A percentile compares a stretch with the other conserved stretches of the same genome.
Evolutionary conservation across 495 filamentous ascomycete genomes (phyloP).

Genomic region (Melanomma pulvis-pyrius): DNA sequence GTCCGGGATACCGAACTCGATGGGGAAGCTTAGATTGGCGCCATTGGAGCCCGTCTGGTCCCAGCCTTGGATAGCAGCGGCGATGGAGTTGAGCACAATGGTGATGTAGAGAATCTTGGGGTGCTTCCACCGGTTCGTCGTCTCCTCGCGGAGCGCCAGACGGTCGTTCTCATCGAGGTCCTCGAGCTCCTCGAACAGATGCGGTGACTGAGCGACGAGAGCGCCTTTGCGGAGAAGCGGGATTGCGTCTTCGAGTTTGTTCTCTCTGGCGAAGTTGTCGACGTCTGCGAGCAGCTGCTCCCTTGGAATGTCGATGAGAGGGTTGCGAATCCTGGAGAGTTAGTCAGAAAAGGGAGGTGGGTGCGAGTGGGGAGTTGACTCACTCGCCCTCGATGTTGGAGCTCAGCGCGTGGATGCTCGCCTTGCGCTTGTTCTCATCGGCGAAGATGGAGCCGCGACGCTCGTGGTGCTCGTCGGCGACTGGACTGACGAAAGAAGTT

Average conservation of each 20-base stretch:
- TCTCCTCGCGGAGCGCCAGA: conserved; percentile 58
- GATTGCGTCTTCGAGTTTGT: conserved; percentile 50
- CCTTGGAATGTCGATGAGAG: conserved; percentile 58
- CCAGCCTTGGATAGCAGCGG: conserved; percentile 69
- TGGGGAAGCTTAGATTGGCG: conserved; percentile 66
- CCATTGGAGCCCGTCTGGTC: conserved; percentile 74
- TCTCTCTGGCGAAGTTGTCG: conserved; percentile 55
- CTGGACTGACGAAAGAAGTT: neutral
- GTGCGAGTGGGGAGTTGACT: neutral
- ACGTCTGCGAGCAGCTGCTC: conserved; percentile 59
- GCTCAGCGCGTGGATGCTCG: conserved; percentile 19
- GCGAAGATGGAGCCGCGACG: conserved; percentile 20
- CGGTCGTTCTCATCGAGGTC: conserved; percentile 61
- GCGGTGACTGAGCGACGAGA: conserved; percentile 64
- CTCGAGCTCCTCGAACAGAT: conserved; percentile 56
- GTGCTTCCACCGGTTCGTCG: conserved; percentile 65
- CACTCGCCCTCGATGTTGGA: conserved; percentile 23
- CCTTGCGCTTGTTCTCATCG: neutral
- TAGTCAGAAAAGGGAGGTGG: neutral
- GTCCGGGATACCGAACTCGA: conserved; percentile 60
- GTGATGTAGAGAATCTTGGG: conserved; percentile 68
- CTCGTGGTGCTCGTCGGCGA: conserved; percentile 3
- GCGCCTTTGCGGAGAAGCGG: conserved; percentile 52
- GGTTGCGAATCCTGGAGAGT: conserved; percentile 60
- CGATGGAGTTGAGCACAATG: conserved; percentile 70